Evolutionary conservation across 2,329 filamentous ascomycete species (phyloP).

Genomic region (Microdochium nivale): DNA sequence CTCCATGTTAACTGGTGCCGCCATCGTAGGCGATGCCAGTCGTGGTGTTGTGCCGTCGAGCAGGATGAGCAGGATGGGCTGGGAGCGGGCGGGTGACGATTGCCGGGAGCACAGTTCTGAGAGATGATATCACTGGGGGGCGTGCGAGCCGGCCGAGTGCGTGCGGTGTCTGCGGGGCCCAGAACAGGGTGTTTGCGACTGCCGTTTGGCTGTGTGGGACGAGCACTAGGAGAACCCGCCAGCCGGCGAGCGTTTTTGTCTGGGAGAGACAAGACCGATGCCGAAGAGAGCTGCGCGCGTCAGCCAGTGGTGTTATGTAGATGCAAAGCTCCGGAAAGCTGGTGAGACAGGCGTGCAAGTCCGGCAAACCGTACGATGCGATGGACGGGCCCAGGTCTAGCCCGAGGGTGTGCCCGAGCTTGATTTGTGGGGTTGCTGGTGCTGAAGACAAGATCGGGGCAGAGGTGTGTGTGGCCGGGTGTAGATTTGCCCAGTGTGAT

Average conservation of each 20-base stretch:
- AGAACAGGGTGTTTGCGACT: background rate
- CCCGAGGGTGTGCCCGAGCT: background rate
- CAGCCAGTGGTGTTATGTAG: no score
- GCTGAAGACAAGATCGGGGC: background rate
- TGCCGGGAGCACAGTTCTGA: background rate
- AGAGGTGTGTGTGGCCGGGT: no score
- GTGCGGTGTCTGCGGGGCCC: background rate
- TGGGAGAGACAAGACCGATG: no score
- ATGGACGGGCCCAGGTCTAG: background rate
- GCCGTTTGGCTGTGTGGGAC: background rate
- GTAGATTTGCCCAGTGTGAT: no score
- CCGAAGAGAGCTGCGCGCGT: no score
- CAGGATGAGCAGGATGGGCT: background rate
- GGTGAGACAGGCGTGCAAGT: no score
- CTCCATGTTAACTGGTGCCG: constrained; percentile 48
- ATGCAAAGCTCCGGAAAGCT: no score
- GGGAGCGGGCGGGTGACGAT: background rate
- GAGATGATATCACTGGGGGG: background rate
- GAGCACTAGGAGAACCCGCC: background rate
- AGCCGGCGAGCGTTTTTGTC: background rate
- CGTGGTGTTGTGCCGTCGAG: background rate
- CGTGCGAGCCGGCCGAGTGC: background rate
- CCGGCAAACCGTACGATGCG: no score
- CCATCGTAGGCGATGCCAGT: background rate
- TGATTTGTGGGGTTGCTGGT: background rate